phyloP scores from a whole-genome alignment of 2,329 filamentous ascomycete species.

The Colletotrichum ledebouriae region DNA sequence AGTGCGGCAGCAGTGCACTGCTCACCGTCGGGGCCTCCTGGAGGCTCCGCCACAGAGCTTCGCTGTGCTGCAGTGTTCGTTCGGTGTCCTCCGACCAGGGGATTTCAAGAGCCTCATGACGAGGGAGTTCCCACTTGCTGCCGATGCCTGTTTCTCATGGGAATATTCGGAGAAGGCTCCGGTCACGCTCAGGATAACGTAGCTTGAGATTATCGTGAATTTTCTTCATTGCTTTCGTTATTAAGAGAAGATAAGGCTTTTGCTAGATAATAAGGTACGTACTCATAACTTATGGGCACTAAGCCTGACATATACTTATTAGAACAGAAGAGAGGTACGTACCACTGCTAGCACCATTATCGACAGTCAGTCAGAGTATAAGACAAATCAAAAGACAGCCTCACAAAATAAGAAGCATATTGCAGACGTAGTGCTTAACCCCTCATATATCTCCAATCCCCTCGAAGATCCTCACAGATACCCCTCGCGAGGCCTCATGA shows the following conservation, averaged over 20 bases:
- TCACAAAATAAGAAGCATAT: background rate
- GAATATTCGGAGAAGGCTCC: slow-evolving; percentile 25
- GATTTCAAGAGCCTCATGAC: slow-evolving; percentile 35
- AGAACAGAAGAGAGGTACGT: no score
- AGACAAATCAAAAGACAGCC: slow-evolving; percentile 3
- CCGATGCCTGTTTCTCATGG: slow-evolving; percentile 36
- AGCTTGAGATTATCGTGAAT: slow-evolving; percentile 1
- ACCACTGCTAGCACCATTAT: no score
- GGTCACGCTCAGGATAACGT: slow-evolving; percentile 21
- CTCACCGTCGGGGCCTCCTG: slow-evolving; percentile 34
- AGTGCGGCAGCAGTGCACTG: background rate
- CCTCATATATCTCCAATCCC: slow-evolving; percentile 18
- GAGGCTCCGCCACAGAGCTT: slow-evolving; percentile 35
- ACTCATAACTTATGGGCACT: background rate
- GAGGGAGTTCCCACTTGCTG: slow-evolving; percentile 26
- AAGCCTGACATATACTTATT: no score
- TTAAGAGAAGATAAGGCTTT: background rate
- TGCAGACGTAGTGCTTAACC: slow-evolving; percentile 13
- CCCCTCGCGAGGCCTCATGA: slow-evolving; percentile 25
- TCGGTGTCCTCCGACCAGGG: slow-evolving; percentile 33
- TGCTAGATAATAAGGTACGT: background rate
- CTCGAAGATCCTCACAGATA: background rate
- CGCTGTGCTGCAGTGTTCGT: background rate
- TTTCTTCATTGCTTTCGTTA: background rate
- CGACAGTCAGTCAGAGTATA: background rate